Base-by-base conservation (phyloP, 768 basidiomycete species). In the Sarcomyxa edulis region DNA sequence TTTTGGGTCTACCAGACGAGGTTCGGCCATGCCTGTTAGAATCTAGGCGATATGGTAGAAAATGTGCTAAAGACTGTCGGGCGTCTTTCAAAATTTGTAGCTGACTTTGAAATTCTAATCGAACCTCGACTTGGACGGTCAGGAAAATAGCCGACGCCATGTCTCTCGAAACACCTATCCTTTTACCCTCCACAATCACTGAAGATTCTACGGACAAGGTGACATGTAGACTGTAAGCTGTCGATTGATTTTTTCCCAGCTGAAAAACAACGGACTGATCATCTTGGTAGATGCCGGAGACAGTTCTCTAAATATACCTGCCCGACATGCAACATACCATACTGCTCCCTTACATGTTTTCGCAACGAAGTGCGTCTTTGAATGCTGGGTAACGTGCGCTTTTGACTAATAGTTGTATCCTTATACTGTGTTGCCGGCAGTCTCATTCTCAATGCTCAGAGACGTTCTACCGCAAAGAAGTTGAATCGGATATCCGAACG, bases 251-350 rank as follows among this genome's bases (percentile, higher is more conserved):
- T 25, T 5, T 4, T 29, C 32, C 29, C 22, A 15, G 12, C n/a
- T 28, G 23, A 23, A 18, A 19, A 15, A 16, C 11, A 20, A 28
- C 37, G 8, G 16, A n/a, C 21, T 29, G 7, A 35, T 14, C 35
- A 9, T 42, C 20, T 32, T 41, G 46, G 10, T 43, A 92, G 88
- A 49, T 92, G 88, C 62, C 71, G 67, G 22, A 69, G 84, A 51
- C 82, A 87, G 49, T 71, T 85, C 47, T 74, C 85, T 12, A 81
- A 78, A 51, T 93, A 93, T 58, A 81, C 78, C 1, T 93, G 90
- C 47, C 84, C 90, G 16, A 69, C 68, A 22, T 93, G 90, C 62
- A 91, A 91, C 51, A 62, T 83, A 19, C 72, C 74, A 0, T 92
- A 92, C 50, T 93, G 90, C 61, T 85, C 85, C 19, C 56, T 91